phyloP scores from a whole-genome alignment of 2,329 filamentous ascomycete species.

The Pseudopithomyces maydicus region DNA sequence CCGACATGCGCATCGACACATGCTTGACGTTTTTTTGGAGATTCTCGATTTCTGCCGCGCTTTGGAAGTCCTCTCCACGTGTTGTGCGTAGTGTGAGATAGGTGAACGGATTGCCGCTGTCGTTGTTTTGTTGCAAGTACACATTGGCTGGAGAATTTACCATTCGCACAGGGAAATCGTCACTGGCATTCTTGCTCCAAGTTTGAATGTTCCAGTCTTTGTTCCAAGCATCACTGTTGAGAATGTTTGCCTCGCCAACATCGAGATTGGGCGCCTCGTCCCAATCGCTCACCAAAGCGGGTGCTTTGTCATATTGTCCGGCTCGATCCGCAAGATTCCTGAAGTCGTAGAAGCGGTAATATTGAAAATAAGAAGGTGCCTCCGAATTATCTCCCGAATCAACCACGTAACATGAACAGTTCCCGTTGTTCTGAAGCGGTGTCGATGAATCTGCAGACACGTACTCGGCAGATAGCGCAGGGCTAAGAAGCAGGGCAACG shows the following conservation, averaged over 20 bases:
- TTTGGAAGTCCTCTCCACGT: constrained; percentile 50
- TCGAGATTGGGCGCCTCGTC: constrained; percentile 22
- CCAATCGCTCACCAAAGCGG: constrained; percentile 31
- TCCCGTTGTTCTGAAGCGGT: constrained; percentile 39
- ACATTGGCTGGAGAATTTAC: constrained; percentile 54
- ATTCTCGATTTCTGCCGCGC: constrained; percentile 56
- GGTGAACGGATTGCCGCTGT: constrained; percentile 35
- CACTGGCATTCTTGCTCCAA: constrained; percentile 50
- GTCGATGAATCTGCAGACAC: constrained; percentile 32
- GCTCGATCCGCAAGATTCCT: constrained; percentile 46
- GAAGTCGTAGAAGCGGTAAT: constrained; percentile 60
- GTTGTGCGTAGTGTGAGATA: constrained; percentile 55
- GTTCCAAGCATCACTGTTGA: constrained; percentile 43
- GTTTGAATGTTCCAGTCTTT: constrained; percentile 49
- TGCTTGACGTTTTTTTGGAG: constrained; percentile 51
- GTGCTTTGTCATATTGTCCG: constrained; percentile 29
- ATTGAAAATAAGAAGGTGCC: constrained; percentile 53
- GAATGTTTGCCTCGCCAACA: constrained; percentile 44
- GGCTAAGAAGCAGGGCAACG: constrained; percentile 28
- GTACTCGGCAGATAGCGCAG: constrained; percentile 29
- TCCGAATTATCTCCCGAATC: constrained; percentile 46
- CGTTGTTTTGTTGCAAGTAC: constrained; percentile 47
- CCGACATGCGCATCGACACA: constrained; percentile 54
- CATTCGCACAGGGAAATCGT: constrained; percentile 48
- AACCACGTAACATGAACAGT: constrained; percentile 56